A percentile compares a stretch with the other conserved stretches of the same genome.
These are phyloP conservation scores for Tetracladium marchalianum DNA, from an alignment of 495 filamentous ascomycete species.

Conservation along the genomic window DNA sequence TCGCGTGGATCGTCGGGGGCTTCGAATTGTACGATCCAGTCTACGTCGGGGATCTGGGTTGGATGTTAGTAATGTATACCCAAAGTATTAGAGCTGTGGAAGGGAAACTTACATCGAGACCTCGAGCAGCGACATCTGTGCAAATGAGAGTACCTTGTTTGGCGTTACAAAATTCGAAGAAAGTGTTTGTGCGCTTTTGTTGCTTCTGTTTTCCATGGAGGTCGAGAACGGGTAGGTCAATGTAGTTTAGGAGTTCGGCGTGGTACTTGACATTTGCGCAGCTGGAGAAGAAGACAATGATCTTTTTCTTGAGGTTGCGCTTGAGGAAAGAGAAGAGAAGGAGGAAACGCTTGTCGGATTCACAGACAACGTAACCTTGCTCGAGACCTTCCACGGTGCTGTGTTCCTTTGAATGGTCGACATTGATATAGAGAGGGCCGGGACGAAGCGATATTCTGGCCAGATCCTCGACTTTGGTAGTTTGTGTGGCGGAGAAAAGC, in stretches of 20 bases:
- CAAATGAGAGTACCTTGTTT: slow-evolving; percentile 83
- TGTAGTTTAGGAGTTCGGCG: slow-evolving; percentile 88
- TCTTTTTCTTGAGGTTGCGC: slow-evolving; percentile 78
- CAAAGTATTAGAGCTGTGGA: slow-evolving; percentile 6
- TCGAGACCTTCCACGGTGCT: slow-evolving; percentile 87
- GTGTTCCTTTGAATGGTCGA: slow-evolving; percentile 68
- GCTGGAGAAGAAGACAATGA: slow-evolving; percentile 93
- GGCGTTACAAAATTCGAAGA: slow-evolving; percentile 98
- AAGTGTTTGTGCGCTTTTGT: slow-evolving; percentile 92
- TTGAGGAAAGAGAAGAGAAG: slow-evolving; percentile 95
- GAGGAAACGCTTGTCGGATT: slow-evolving; percentile 86
- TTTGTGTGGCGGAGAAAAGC: slow-evolving; percentile 96
- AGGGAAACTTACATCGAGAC: slow-evolving; percentile 59
- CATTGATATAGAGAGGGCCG: slow-evolving; percentile 93
- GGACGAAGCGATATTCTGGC: slow-evolving; percentile 87
- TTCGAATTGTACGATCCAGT: slow-evolving; percentile 95
- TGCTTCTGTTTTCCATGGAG: slow-evolving; percentile 94
- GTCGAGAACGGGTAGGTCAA: slow-evolving; percentile 85
- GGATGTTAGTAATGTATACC: slow-evolving; percentile 6
- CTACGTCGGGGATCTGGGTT: slow-evolving; percentile 69
- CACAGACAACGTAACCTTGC: slow-evolving; percentile 90
- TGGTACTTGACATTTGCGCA: slow-evolving; percentile 94
- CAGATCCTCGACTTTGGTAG: slow-evolving; percentile 95
- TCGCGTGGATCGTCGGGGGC: slow-evolving; percentile 85
- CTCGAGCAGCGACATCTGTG: slow-evolving; percentile 91